These are phyloP conservation scores for Medakamo hakoo DNA, from an alignment of 139 green algal genomes.

Conservation along the genomic window DNA sequence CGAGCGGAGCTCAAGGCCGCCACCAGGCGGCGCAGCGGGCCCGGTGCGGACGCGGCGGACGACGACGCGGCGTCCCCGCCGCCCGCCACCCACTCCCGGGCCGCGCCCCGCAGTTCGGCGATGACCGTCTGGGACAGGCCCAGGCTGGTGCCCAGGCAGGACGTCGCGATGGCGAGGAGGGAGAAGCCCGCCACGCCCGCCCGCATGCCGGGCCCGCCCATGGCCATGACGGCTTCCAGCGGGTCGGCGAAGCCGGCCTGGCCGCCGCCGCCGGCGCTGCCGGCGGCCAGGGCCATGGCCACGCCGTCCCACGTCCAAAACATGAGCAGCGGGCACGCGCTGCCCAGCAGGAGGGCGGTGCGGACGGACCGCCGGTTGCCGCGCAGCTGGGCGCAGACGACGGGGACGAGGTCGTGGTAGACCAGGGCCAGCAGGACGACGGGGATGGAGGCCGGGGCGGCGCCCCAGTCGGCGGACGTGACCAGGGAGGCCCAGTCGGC, in stretches of 20 bases:
- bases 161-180: constrained; percentile 44
- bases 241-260: constrained; percentile 9
- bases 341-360: constrained; percentile 28
- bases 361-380: constrained; percentile 22
- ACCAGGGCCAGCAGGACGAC: constrained; percentile 57
- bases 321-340: constrained; percentile 40
- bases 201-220: constrained; percentile 5
- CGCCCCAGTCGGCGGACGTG: constrained; percentile 19
- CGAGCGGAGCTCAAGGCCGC: no score
- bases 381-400: constrained; percentile 42
- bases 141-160: constrained; percentile 43
- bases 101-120: constrained; percentile 10
- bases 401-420: constrained; percentile 58
- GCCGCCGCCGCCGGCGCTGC: not conserved
- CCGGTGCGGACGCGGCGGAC: not conserved
- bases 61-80: no score
- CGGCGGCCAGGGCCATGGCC: constrained; percentile 17
- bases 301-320: constrained; percentile 51
- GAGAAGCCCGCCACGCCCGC: constrained; percentile 26
- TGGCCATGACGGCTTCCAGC: constrained; percentile 22
- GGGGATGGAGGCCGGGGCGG: constrained; percentile 22
- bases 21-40: no score
- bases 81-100: no score
- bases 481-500: constrained; percentile 10
- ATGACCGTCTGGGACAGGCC: constrained; percentile 24